phyloP scores from a whole-genome alignment of 2,329 filamentous ascomycete species.

The Alternaria triticina region DNA sequence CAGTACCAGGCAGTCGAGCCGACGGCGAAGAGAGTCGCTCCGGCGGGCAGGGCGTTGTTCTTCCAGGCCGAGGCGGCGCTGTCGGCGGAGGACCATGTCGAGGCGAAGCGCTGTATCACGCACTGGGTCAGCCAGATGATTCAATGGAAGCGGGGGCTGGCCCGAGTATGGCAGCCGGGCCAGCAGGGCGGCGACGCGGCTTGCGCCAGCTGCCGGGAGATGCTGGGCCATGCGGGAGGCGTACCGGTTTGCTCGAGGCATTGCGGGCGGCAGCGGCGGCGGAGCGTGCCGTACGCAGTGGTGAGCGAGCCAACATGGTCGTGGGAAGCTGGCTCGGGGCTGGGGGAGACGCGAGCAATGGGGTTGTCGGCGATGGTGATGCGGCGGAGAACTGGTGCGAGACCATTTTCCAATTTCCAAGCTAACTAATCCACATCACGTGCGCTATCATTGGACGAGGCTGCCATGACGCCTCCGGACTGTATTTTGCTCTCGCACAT shows the following conservation, averaged over 20 bases:
- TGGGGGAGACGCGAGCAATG: slow-evolving; percentile 44
- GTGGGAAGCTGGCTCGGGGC: slow-evolving; percentile 48
- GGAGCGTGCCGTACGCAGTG: slow-evolving; percentile 85
- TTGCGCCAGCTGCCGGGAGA: slow-evolving; percentile 34
- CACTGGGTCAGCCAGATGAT: slow-evolving; percentile 38
- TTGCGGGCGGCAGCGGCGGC: slow-evolving; percentile 80
- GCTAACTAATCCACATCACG: neutral
- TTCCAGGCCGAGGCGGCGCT: slow-evolving; percentile 76
- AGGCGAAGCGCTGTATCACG: slow-evolving; percentile 62
- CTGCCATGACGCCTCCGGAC: neutral
- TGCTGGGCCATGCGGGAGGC: slow-evolving; percentile 38
- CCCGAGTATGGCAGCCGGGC: slow-evolving; percentile 15
- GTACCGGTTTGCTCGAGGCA: slow-evolving; percentile 57
- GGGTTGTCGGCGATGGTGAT: slow-evolving; percentile 39
- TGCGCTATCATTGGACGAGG: neutral
- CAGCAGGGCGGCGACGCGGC: slow-evolving; percentile 31
- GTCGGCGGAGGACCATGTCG: slow-evolving; percentile 74
- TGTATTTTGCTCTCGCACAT: neutral
- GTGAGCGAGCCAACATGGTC: slow-evolving; percentile 93
- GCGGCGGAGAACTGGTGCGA: slow-evolving; percentile 29
- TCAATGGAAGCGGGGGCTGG: slow-evolving; percentile 34
- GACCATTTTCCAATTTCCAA: neutral
- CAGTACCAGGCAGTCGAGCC: slow-evolving; percentile 97
- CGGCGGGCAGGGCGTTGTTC: slow-evolving; percentile 84
- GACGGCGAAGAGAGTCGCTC: slow-evolving; percentile 84